These are phyloP conservation scores for Picea abies DNA, from an alignment of 83 land plant genomes.

Conservation along the genomic window DNA sequence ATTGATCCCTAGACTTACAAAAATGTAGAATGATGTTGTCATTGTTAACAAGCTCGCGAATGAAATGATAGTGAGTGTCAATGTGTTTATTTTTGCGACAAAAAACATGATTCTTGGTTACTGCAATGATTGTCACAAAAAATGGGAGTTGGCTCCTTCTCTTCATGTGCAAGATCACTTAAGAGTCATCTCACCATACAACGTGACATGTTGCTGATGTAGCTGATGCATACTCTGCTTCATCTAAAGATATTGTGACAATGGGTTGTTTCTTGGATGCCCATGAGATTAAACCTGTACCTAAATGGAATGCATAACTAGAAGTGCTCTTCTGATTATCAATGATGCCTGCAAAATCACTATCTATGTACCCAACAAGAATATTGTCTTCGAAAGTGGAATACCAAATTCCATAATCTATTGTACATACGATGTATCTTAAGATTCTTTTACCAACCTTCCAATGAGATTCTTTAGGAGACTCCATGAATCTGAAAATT, in stretches of 20 bases:
- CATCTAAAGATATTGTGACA: not conserved
- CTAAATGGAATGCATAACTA: not conserved
- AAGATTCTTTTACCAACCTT: too few relatives aligned
- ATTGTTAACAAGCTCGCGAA: not conserved
- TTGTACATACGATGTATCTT: too few relatives aligned
- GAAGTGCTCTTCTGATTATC: not conserved
- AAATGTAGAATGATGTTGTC: not conserved
- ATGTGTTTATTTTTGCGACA: not conserved
- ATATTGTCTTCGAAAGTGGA: too few relatives aligned
- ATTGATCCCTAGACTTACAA: not conserved
- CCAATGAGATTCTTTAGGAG: too few relatives aligned
- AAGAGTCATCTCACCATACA: not conserved
- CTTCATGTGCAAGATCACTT: not conserved
- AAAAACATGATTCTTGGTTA: not conserved
- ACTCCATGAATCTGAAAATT: too few relatives aligned
- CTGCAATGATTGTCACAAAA: not conserved
- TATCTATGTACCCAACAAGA: too few relatives aligned
- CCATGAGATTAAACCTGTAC: not conserved
- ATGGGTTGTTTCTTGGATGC: not conserved
- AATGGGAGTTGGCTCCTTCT: not conserved
- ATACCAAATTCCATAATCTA: too few relatives aligned
- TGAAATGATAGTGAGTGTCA: not conserved
- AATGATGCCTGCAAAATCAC: too few relatives aligned
- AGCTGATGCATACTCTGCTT: not conserved
- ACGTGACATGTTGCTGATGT: not conserved